Conservation (phyloP, 2,329 filamentous ascomycete genomes). For the Botrytis porri region DNA sequence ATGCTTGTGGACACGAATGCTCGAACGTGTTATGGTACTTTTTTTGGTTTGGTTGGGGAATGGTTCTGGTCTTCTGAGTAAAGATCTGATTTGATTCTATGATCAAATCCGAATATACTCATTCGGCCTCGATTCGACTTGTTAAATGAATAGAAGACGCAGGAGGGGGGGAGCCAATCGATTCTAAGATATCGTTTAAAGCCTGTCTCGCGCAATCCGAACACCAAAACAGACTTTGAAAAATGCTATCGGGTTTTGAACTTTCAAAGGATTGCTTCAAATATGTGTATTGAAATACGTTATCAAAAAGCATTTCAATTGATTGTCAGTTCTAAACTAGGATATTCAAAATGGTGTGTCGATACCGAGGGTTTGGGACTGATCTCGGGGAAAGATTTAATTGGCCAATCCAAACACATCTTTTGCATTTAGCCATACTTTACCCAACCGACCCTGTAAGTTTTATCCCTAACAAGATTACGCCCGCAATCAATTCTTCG, state of each 20-base stretch:
- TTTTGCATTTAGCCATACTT: background rate
- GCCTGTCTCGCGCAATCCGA: background rate
- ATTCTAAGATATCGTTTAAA: background rate
- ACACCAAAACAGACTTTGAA: background rate
- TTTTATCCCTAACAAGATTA: background rate
- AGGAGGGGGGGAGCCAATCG: background rate
- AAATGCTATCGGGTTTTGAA: background rate
- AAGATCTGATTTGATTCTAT: background rate
- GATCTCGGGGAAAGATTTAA: background rate
- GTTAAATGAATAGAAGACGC: background rate
- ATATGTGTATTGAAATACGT: background rate
- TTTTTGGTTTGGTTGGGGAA: background rate
- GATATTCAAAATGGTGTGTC: background rate
- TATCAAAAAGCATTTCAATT: background rate
- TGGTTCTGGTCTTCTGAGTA: background rate
- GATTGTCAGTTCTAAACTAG: background rate
- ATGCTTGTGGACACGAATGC: background rate
- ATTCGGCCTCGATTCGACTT: background rate
- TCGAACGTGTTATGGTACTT: background rate
- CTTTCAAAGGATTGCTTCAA: background rate
- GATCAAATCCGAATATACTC: background rate
- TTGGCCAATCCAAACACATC: background rate
- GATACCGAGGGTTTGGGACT: background rate
- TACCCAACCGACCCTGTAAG: conserved; percentile 17
- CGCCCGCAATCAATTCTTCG: background rate